Percentiles rank a stretch among this genome's conserved stretches.
Conservation (phyloP, 108 stramenopile species). For the Thalassiosira profunda region DNA sequence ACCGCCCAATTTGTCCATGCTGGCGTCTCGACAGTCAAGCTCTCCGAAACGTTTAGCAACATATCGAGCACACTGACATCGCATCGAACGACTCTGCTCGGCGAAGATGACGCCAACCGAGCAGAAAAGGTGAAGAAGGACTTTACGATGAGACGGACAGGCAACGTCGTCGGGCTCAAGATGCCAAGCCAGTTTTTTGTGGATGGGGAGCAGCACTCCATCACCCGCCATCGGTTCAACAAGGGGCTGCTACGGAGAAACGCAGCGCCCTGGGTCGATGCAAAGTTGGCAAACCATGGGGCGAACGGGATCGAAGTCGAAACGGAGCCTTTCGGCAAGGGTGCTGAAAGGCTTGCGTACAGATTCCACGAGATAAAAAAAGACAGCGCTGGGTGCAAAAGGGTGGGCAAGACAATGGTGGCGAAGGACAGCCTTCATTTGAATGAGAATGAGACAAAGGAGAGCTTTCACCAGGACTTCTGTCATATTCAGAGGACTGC, state of each 20-base stretch:
- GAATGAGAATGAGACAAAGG: slow-evolving; percentile 41
- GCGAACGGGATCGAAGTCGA: slow-evolving; percentile 39
- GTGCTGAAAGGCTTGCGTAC: slow-evolving; percentile 50
- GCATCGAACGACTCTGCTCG: slow-evolving; percentile 37
- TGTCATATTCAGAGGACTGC: slow-evolving; percentile 37
- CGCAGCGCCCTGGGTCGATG: slow-evolving; percentile 17
- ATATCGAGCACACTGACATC: slow-evolving; percentile 51
- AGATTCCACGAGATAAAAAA: slow-evolving; percentile 37
- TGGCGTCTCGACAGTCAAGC: slow-evolving; percentile 33
- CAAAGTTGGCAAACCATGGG: slow-evolving; percentile 22
- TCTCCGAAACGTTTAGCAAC: slow-evolving; percentile 31
- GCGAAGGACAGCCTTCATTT: slow-evolving; percentile 44
- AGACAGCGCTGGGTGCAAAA: slow-evolving; percentile 23
- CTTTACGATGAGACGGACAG: slow-evolving; percentile 34
- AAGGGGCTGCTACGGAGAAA: no score
- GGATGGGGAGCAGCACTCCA: slow-evolving; percentile 24
- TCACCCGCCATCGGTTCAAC: slow-evolving; percentile 29
- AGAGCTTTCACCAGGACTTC: slow-evolving; percentile 42
- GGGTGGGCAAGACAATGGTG: slow-evolving; percentile 33
- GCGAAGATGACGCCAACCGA: no score
- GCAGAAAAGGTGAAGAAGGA: slow-evolving; percentile 19
- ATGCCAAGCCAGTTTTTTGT: no score
- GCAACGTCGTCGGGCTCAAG: slow-evolving; percentile 18
- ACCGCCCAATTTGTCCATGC: slow-evolving; percentile 41
- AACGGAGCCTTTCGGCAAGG: slow-evolving; percentile 46